Percentiles rank a stretch among this genome's conserved stretches.
Evolutionary conservation across 306 rosid species (phyloP).

Genomic region (Dryas alaskensis): DNA sequence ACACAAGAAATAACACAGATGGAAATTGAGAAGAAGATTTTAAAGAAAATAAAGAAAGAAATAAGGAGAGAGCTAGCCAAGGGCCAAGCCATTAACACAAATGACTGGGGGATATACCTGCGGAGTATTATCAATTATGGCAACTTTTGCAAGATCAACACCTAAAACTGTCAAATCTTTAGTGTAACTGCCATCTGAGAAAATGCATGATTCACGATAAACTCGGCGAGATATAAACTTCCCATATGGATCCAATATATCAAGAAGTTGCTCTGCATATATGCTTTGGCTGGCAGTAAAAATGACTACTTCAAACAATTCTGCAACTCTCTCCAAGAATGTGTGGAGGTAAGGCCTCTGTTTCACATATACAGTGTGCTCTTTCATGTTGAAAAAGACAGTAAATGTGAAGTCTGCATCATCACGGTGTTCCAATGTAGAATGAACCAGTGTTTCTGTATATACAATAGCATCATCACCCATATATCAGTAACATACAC

Average conservation of each 20-base stretch:
- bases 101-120: conserved; percentile 54
- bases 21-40: conserved; percentile 13
- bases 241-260: conserved; percentile 80
- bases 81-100: conserved; percentile 8
- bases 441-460: conserved; percentile 98
- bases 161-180: conserved; percentile 93
- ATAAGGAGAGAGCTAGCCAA: conserved; percentile 10
- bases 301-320: conserved; percentile 86
- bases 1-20: background rate
- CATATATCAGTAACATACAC: conserved; percentile 23
- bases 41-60: conserved; percentile 9
- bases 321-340: conserved; percentile 90
- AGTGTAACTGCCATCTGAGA: conserved; percentile 86
- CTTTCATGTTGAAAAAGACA: conserved; percentile 86
- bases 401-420: conserved; percentile 82
- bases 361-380: conserved; percentile 80
- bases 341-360: conserved; percentile 79
- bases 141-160: conserved; percentile 85
- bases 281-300: conserved; percentile 99
- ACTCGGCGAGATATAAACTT: conserved; percentile 72
- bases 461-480: conserved; percentile 19
- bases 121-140: conserved; percentile 90
- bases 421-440: conserved; percentile 75
- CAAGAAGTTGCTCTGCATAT: conserved; percentile 89
- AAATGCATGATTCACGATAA: conserved; percentile 89